Evolutionary conservation across 2,329 filamentous ascomycete genomes (phyloP), one percentile per base, ranked within the genome.

Genomic region (Microsporum ferrugineum): DNA sequence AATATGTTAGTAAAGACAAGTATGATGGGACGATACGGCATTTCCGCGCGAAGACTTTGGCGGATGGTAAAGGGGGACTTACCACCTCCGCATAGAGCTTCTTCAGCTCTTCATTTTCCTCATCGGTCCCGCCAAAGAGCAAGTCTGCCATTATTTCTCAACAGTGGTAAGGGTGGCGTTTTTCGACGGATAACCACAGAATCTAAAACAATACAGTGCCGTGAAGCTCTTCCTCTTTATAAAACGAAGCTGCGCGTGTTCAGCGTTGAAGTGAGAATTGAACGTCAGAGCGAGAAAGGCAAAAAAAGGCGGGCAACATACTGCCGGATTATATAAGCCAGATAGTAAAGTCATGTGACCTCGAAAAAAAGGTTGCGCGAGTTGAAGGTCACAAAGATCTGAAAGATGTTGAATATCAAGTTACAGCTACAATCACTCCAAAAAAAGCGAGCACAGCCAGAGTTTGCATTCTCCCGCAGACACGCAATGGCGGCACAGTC

Each of bases 51-150:
- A 58, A 12, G 33, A 47, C 39, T 31, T 29, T 7, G 10, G 39
- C 12, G 14, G 12, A 12, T 36, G 17, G 17, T 45, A 51, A 45
- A n/a, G 36, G 39, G 39, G 62, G 33, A 57, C 87, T 70, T 81
- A 95, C 91, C 70, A 95, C 83, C 70, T 91, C 88, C 60, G 79
- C 77, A 67, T 88, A 85, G 64, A 92, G 82, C 76, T 88, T 89
- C 77, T 84, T 88, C 70, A 95, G 84, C 77, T 92, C 88, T 65
- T 82, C 82, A 72, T 88, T 89, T 77, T 94, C 89, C 76, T 92
- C 89, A 43, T 92, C 88, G 29, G 84, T 83, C 69, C 85, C 84
- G 68, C 86, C 86, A 72, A 83, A 90, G 69, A 84, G 81, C 75
- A 87, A 87, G 75, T 90, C 88, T 68, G 83, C 83, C 87, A 90